Evolutionary conservation across 306 rosid species (phyloP).

Genomic region (Prunus fruticosa): DNA sequence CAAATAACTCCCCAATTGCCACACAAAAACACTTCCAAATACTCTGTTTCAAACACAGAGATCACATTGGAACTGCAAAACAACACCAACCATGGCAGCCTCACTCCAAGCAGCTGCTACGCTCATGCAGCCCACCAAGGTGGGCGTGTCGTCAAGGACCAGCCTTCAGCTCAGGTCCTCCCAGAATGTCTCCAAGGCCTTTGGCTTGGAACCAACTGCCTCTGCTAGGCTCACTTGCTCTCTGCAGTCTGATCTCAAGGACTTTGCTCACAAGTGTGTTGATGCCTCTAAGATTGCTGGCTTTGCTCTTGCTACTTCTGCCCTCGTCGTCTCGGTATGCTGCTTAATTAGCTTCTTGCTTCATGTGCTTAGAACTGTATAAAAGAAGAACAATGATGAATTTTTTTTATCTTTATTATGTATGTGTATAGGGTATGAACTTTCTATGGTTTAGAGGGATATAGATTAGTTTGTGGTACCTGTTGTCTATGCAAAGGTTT

Average conservation of each 20-base stretch:
- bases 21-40: conserved; percentile 27
- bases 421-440: background rate
- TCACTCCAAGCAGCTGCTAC: conserved; percentile 96
- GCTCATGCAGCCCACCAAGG: conserved; percentile 75
- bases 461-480: background rate
- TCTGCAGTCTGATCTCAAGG: conserved; percentile 54
- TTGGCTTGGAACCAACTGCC: conserved; percentile 40
- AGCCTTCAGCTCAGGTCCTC: conserved; percentile 59
- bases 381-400: background rate
- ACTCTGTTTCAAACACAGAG: conserved; percentile 5
- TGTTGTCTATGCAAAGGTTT: background rate
- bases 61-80: background rate
- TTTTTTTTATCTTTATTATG: background rate
- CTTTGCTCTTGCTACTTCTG: conserved; percentile 95
- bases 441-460: background rate
- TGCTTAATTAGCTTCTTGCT: background rate
- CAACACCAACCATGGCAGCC: conserved; percentile 69
- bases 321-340: conserved; percentile 91
- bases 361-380: background rate
- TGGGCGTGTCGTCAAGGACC: conserved; percentile 39
- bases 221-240: conserved; percentile 52
- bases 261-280: conserved; percentile 59
- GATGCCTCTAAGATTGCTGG: conserved; percentile 93
- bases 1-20: conserved; percentile 29
- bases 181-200: conserved; percentile 44